Conservation (phyloP, 495 filamentous ascomycete genomes). For the Lentithecium fluviatile region DNA sequence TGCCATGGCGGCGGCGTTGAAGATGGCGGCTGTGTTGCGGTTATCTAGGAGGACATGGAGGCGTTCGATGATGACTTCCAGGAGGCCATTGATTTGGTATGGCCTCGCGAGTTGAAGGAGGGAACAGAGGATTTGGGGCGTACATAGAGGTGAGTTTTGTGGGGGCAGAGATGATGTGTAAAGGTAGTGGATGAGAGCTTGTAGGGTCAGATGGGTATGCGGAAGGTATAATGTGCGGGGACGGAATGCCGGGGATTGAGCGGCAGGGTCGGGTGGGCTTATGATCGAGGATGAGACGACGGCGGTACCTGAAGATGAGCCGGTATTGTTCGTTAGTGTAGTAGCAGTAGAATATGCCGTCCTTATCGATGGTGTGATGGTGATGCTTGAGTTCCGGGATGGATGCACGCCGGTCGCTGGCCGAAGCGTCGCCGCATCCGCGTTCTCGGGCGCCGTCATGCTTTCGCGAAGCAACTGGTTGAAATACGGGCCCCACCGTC, state of each 20-base stretch:
- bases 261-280: slow-evolving; percentile 53
- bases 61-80: slow-evolving; percentile 88
- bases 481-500: slow-evolving; percentile 94
- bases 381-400: slow-evolving; percentile 74
- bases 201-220: slow-evolving; percentile 82
- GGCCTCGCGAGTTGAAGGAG: slow-evolving; percentile 90
- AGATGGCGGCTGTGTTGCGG: slow-evolving; percentile 91
- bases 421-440: slow-evolving; percentile 56
- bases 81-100: slow-evolving; percentile 85
- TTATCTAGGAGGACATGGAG: slow-evolving; percentile 88
- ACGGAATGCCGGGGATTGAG: slow-evolving; percentile 58
- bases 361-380: slow-evolving; percentile 73
- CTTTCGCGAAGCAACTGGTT: slow-evolving; percentile 83
- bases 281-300: slow-evolving; percentile 40
- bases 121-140: slow-evolving; percentile 92
- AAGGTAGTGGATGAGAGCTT: slow-evolving; percentile 84
- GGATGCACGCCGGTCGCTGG: slow-evolving; percentile 41
- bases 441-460: slow-evolving; percentile 54
- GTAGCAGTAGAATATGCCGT: slow-evolving; percentile 59
- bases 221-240: slow-evolving; percentile 89
- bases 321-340: slow-evolving; percentile 38
- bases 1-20: slow-evolving; percentile 98
- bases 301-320: slow-evolving; percentile 28
- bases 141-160: slow-evolving; percentile 73
- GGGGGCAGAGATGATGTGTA: slow-evolving; percentile 87